Conservation (phyloP, 805 yeast genomes). For the Ogataea pini region DNA sequence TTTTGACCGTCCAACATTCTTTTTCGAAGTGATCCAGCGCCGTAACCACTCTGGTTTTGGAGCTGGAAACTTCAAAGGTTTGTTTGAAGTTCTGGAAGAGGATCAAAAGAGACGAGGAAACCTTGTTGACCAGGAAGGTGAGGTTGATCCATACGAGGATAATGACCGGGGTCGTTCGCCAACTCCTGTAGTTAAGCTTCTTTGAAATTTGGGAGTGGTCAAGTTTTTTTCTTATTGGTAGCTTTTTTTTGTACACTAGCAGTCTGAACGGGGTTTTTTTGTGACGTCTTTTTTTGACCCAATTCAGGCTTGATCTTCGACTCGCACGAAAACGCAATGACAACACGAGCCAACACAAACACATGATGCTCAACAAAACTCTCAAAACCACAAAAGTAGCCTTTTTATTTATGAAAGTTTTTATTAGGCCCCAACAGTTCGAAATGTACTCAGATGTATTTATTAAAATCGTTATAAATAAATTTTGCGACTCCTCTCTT, state of each 20-base stretch:
- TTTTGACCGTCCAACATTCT: slow-evolving; percentile 77
- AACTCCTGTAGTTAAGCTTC: slow-evolving; percentile 10
- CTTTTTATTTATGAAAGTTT: no score
- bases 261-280: neutral
- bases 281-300: neutral
- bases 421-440: no score
- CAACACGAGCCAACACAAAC: neutral
- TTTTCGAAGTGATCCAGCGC: slow-evolving; percentile 80
- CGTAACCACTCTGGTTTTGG: slow-evolving; percentile 84
- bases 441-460: neutral
- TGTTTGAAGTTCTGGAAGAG: slow-evolving; percentile 78
- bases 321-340: neutral
- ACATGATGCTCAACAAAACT: no score
- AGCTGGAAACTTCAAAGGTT: slow-evolving; percentile 81
- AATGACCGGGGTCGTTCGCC: slow-evolving; percentile 11
- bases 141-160: slow-evolving; percentile 15
- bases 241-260: neutral
- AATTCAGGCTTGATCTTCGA: neutral
- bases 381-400: no score
- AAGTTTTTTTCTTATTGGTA: neutral
- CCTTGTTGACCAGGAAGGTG: slow-evolving; percentile 31
- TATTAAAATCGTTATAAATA: neutral
- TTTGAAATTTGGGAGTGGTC: neutral
- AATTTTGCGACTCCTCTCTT: neutral
- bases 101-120: slow-evolving; percentile 77